Conservation (phyloP, 305 asterid species). For the Withania somnifera region DNA sequence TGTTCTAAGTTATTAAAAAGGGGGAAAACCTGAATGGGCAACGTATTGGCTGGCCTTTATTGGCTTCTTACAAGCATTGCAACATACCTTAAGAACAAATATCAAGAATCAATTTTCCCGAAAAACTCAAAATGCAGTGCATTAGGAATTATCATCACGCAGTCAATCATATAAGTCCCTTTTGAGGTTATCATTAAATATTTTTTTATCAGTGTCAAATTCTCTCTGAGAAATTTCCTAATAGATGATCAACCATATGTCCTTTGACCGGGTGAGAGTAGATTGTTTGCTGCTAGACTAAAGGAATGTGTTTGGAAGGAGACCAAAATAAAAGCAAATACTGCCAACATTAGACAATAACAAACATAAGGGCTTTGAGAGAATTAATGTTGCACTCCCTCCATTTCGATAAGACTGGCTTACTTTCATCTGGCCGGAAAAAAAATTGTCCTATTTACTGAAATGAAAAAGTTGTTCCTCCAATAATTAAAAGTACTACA, state of each 20-base stretch:
- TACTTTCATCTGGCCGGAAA: background rate
- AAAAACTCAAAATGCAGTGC: background rate
- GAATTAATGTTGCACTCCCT: background rate
- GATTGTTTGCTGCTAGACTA: background rate
- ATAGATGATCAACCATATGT: background rate
- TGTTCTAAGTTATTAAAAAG: background rate
- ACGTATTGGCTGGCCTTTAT: conserved; percentile 71
- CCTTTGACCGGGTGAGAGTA: background rate
- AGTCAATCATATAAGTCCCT: background rate
- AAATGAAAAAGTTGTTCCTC: background rate
- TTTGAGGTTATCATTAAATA: background rate
- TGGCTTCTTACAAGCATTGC: conserved; percentile 89
- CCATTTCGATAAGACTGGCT: background rate
- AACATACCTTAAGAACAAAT: conserved; percentile 45
- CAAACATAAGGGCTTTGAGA: background rate
- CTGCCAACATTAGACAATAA: background rate
- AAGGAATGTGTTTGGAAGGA: background rate
- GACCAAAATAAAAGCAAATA: background rate
- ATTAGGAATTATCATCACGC: background rate
- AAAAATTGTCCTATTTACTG: background rate
- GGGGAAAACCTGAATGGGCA: conserved; percentile 58
- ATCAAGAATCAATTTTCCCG: conserved; percentile 2
- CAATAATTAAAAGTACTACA: background rate
- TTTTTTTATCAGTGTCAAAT: background rate
- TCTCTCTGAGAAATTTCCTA: background rate